A percentile compares a stretch with the other conserved stretches of the same genome.
Evolutionary conservation across 1,284 basidiomycete genomes (phyloP).

Genomic region (Flammula alnicola): DNA sequence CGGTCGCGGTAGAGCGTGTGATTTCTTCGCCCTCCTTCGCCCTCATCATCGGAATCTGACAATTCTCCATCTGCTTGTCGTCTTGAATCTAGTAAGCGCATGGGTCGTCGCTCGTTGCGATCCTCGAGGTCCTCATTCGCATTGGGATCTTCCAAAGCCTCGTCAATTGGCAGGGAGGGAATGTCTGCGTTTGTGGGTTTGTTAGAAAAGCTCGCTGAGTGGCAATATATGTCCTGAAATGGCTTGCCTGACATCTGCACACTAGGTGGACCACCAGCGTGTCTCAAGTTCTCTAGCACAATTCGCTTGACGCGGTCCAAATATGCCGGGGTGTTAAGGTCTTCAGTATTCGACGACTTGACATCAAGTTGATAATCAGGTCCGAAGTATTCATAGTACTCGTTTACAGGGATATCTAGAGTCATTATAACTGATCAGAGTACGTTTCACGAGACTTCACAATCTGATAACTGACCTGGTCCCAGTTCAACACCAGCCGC

Average conservation of each 20-base stretch:
- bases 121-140: slow-evolving; percentile 83
- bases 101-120: slow-evolving; percentile 74
- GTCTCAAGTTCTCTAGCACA: slow-evolving; percentile 89
- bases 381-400: slow-evolving; percentile 99
- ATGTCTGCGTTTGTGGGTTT: slow-evolving; percentile 55
- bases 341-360: slow-evolving; percentile 93
- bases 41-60: slow-evolving; percentile 88
- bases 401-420: slow-evolving; percentile 93
- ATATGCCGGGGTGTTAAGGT: slow-evolving; percentile 93
- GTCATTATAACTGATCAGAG: slow-evolving; percentile 4
- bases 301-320: slow-evolving; percentile 92
- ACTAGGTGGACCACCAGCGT: slow-evolving; percentile 86
- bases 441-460: neutral
- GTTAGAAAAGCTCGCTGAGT: slow-evolving; percentile 1
- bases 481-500: slow-evolving; percentile 95
- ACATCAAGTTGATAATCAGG: slow-evolving; percentile 99
- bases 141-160: slow-evolving; percentile 75
- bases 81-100: slow-evolving; percentile 71
- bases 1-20: slow-evolving; percentile 60
- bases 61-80: slow-evolving; percentile 81
- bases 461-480: slow-evolving; percentile 55
- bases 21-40: slow-evolving; percentile 77
- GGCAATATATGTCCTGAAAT: too few relatives aligned
- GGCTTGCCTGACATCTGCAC: slow-evolving; percentile 86
- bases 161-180: slow-evolving; percentile 81